Conservation (phyloP, 73 alveolate species). For the Paramecium caudatum region DNA sequence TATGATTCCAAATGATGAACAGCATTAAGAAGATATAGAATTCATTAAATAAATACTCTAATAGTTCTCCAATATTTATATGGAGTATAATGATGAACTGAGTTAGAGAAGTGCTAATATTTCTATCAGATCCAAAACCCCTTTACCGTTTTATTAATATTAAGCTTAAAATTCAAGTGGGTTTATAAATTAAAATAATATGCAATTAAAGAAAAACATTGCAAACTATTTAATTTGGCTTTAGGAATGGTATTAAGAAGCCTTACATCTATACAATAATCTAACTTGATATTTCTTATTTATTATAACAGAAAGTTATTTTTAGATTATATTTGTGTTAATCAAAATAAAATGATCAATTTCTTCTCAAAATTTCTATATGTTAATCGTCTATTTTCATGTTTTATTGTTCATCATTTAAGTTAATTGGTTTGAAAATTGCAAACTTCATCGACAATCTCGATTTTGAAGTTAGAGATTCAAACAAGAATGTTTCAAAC, state of each 20-base stretch:
- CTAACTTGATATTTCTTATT: not conserved
- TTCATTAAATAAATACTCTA: constrained; percentile 1
- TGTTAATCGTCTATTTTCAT: not conserved
- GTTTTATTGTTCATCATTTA: not conserved
- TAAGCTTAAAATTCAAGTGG: not conserved
- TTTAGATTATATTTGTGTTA: not conserved
- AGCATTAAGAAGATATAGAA: constrained; percentile 33
- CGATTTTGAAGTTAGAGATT: not conserved
- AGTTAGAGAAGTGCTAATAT: constrained; percentile 6
- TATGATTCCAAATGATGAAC: constrained; percentile 7
- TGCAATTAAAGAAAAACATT: not conserved
- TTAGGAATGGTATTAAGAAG: not conserved
- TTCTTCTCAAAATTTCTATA: not conserved
- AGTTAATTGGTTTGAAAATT: not conserved
- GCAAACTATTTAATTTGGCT: not conserved
- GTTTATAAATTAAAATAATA: not conserved
- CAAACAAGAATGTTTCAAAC: constrained; percentile 19
- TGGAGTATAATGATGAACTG: not conserved
- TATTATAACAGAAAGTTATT: too few relatives aligned
- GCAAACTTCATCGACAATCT: not conserved
- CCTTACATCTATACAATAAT: not conserved
- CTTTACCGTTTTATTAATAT: constrained; percentile 19
- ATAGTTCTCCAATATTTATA: not conserved
- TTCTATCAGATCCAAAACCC: not conserved
- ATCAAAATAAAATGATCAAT: not conserved